Evolutionary conservation across 1,139 yeast species (phyloP), one percentile per base, ranked within the genome.

Genomic region (Geotrichum candidum): DNA sequence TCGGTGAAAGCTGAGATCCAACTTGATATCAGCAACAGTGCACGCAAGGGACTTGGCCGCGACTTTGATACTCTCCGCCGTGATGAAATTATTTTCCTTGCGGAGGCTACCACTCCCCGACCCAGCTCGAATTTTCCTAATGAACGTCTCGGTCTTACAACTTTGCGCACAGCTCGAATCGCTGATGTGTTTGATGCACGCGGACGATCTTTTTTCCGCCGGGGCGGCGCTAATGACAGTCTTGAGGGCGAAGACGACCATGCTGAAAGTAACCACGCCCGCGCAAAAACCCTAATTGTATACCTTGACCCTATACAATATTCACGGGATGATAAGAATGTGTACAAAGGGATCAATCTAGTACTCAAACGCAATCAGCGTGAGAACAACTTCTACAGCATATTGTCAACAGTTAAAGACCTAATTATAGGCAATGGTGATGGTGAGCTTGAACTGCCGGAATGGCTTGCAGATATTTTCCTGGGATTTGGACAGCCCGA

Each of bases 381-480:
- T 13, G 73, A 66, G 46, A 65, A 64, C 56, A 67, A 65, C 55
- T 70, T 71, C 64, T 62, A 66, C 50, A 54, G 69, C 5, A 61
- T 73, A 13, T 61, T 73, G 10, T 64, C 65, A 22, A 68, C 65
- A 25, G 56, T 71, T 25, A 65, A 66, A 53, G 54, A 51, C 1
- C 54, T 69, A n/a, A 46, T 63, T n/a, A 22, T 54, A 9, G 55
- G 62, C 9, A 63, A 64, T 9, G 46, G 63, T 29, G 50, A 54
- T 3, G 54, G 63, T 6, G 64, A 63, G 3, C 27, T 64, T 29
- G 56, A 55, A 4, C 55, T 77, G 2, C 81, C 81, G 0, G 68
- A 68, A 0, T 79, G 80, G 80, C 61, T 79, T 0, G 58, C 68
- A 29, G 78, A 77, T 51, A 65, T 68, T 13, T 69, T 77, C 41